These are phyloP conservation scores for Neotropicomus parvogracilis DNA, from an alignment of 1,284 basidiomycete genomes.

Conservation along the genomic window DNA sequence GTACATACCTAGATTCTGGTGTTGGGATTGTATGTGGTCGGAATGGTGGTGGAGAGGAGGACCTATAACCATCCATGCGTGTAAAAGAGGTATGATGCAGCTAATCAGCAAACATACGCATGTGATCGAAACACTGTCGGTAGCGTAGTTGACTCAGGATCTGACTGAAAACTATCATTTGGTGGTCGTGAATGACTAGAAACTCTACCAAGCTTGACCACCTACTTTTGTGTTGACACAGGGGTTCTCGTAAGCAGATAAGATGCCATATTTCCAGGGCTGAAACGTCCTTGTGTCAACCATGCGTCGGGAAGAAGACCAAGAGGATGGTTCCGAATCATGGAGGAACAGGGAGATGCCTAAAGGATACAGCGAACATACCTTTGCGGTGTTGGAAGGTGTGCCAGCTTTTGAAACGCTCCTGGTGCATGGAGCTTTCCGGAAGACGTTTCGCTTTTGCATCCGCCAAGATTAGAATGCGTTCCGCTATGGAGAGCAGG, in stretches of 20 bases:
- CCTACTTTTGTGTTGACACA: slow-evolving; percentile 45
- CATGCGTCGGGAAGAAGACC: slow-evolving; percentile 1
- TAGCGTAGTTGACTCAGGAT: slow-evolving; percentile 16
- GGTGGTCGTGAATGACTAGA: background rate
- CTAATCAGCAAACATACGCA: slow-evolving; percentile 16
- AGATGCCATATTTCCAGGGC: slow-evolving; percentile 47
- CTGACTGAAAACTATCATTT: slow-evolving; percentile 9
- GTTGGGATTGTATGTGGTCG: slow-evolving; percentile 48
- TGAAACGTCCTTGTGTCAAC: slow-evolving; percentile 24
- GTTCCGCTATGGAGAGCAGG: background rate
- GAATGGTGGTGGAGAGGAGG: slow-evolving; percentile 20
- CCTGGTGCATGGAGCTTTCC: background rate
- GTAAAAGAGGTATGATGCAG: slow-evolving; percentile 3
- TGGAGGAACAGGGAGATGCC: background rate
- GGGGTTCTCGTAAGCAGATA: slow-evolving; percentile 43
- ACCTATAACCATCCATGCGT: slow-evolving; percentile 13
- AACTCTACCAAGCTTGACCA: background rate
- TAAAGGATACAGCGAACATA: slow-evolving; percentile 4
- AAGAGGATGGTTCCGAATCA: slow-evolving; percentile 3
- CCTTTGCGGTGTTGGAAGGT: slow-evolving; percentile 31
- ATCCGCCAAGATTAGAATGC: background rate
- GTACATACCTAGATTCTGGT: slow-evolving; percentile 43
- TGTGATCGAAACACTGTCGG: slow-evolving; percentile 21
- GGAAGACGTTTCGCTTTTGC: slow-evolving; percentile 12
- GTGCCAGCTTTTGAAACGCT: slow-evolving; percentile 16